Evolutionary conservation across 2,329 filamentous ascomycete species (phyloP), one percentile per base, ranked within the genome.

Genomic region (Periconia sp.): DNA sequence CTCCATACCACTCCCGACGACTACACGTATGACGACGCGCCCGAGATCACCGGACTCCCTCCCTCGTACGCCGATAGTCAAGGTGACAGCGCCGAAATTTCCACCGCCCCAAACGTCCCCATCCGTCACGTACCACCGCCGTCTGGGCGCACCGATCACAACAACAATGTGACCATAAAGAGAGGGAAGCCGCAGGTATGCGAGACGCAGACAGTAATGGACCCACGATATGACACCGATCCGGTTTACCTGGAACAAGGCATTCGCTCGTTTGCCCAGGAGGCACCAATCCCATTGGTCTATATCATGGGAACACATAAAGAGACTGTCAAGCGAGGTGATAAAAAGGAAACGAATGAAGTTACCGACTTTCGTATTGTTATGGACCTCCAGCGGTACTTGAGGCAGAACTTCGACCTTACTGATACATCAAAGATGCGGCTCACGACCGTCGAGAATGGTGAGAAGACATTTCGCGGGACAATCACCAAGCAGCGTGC

Each of bases 391-490:
- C 55, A 59, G 13, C 45, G 50, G 1, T 71, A 67, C 43, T 44
- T 71, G 8, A 41, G 50, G 9, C 45, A 38, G 1, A 46, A 60
- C 31, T 61, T 59, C 36, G 36, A 57, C 7, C 24, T 45, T 5
- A 28, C 39, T 5, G 54, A 61, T 26, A 40, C 45, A 0, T 52
- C 51, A 0, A 56, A 54, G 19, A 70, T 68, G 65, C 41, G 41
- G 1, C 52, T 72, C 9, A 35, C 37, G 8, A 78, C 80, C 0
- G 80, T 81, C 0, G 74, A 80, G 35, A 81, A 85, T 57, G 71
- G 75, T 38, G 81, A 86, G 54, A 81, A 82, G 50, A 79, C 80
- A 8, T 77, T 80, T 40, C 84, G 87, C n/a, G 87, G 87, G 15
- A 83, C 83, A 4, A 73, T 84, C 36, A 73, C 83, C 12, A 74